Percentiles rank a stretch among this genome's conserved stretches.
Evolutionary conservation across 2,329 filamentous ascomycete genomes (phyloP).

Genomic region (Zymoseptoria passerinii): DNA sequence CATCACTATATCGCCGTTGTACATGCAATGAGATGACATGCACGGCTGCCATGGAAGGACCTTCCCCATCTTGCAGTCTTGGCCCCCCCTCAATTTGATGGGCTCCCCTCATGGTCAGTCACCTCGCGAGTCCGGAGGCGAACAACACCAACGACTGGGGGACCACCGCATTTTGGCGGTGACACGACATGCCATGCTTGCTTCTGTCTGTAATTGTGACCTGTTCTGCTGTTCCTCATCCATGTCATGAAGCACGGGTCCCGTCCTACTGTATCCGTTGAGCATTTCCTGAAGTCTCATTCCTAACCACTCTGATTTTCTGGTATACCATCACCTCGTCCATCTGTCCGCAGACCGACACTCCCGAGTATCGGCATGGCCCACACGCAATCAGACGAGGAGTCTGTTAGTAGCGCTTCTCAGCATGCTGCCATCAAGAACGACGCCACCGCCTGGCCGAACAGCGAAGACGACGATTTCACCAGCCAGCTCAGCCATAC

Average conservation of each 20-base stretch:
- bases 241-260: background rate
- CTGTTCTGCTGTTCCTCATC: background rate
- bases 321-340: background rate
- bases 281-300: background rate
- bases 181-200: background rate
- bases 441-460: constrained; percentile 11
- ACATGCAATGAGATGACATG: background rate
- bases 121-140: too few species aligned
- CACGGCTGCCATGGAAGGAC: background rate
- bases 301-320: too few species aligned
- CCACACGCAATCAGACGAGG: background rate
- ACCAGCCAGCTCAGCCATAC: constrained; percentile 4
- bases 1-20: too few species aligned
- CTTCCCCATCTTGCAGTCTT: background rate
- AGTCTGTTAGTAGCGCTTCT: too few species aligned
- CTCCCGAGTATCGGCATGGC: background rate
- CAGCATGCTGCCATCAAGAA: background rate
- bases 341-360: background rate
- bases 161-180: background rate
- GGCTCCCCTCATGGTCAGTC: too few species aligned
- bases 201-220: background rate
- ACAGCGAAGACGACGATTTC: constrained; percentile 15
- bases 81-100: background rate
- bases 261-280: background rate
- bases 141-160: too few species aligned